Evolutionary conservation across 106 monocot species (phyloP).

Genomic region (Dendrobium huoshanense): DNA sequence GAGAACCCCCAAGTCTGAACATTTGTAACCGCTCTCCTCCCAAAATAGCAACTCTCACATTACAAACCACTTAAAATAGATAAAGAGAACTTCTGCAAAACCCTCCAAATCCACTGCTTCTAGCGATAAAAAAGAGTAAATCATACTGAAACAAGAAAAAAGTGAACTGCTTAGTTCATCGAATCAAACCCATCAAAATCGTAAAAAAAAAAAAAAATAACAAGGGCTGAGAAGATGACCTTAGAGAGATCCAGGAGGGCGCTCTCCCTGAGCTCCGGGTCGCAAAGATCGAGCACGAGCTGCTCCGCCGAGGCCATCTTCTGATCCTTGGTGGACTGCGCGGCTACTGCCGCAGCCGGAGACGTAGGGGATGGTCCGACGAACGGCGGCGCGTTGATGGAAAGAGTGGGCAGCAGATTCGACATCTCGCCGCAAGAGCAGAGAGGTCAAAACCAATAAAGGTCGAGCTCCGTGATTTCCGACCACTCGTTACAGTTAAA

Average conservation of each 20-base stretch:
- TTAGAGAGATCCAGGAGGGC: conserved; percentile 95
- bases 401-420: conserved; percentile 45
- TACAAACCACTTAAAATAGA: neutral
- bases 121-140: neutral
- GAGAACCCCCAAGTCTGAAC: neutral
- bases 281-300: conserved; percentile 84
- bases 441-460: neutral
- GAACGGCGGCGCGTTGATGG: conserved; percentile 26
- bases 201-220: neutral
- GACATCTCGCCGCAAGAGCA: conserved; percentile 19
- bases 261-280: conserved; percentile 83
- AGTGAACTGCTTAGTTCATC: neutral
- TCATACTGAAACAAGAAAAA: neutral
- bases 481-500: no score
- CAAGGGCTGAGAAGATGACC: conserved; percentile 24
- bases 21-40: neutral
- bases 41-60: neutral
- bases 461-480: neutral
- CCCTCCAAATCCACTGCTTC: neutral
- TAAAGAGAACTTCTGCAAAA: neutral
- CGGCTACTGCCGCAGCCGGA: conserved; percentile 8
- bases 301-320: conserved; percentile 87
- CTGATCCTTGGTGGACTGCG: conserved; percentile 39
- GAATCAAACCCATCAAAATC: neutral
- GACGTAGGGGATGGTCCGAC: conserved; percentile 35